Conservation (phyloP, 305 asterid genomes). For the Ajuga reptans region DNA sequence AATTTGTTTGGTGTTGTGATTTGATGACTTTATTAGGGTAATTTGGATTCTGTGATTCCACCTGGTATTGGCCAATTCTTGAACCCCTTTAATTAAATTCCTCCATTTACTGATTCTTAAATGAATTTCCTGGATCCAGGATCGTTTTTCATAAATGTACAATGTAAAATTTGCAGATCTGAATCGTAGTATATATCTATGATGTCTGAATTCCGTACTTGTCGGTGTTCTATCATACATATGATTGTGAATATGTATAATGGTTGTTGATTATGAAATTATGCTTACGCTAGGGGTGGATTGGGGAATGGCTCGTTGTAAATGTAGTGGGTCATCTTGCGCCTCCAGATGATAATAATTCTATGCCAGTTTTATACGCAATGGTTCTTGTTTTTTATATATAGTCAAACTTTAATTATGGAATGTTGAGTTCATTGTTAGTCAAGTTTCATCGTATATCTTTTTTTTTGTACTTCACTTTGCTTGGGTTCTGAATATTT, state of each 20-base stretch:
- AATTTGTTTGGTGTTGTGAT: conserved; percentile 7
- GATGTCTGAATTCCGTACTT: background rate
- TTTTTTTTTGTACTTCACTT: background rate
- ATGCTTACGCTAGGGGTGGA: background rate
- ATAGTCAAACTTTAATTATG: background rate
- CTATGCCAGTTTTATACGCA: background rate
- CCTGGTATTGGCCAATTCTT: background rate
- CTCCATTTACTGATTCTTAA: background rate
- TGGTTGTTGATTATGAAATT: background rate
- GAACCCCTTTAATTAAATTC: background rate
- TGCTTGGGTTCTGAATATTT: background rate
- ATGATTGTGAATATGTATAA: background rate
- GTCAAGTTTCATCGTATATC: background rate
- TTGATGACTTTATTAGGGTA: background rate
- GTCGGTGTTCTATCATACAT: background rate
- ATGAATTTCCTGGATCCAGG: background rate
- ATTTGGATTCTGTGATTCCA: background rate
- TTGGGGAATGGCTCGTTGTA: background rate
- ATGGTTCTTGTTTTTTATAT: background rate
- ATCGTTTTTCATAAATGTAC: background rate
- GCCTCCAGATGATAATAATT: background rate
- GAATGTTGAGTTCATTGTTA: background rate
- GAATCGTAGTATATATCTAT: background rate
- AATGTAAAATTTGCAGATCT: conserved; percentile 11
- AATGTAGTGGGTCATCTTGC: background rate